Percentiles rank a stretch among this genome's conserved stretches.
Conservation (phyloP, 2,329 filamentous ascomycete genomes). For the Fusarium sp. region DNA sequence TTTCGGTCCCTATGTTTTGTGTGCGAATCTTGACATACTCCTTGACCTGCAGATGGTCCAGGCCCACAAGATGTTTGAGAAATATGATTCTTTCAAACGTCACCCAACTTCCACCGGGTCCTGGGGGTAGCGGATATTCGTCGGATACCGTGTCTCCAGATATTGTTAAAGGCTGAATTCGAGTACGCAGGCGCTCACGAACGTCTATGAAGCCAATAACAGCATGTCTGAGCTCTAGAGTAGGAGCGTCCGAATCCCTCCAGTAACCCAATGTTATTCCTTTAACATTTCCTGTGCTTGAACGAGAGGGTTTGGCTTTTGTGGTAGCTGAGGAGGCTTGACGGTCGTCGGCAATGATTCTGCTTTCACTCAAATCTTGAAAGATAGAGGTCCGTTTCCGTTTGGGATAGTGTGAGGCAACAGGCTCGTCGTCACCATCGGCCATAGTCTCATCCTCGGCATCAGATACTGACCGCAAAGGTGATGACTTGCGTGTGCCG, state of each 20-base stretch:
- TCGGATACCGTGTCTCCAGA: conserved; percentile 61
- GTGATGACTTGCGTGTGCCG: conserved; percentile 53
- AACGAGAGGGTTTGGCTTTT: conserved; percentile 49
- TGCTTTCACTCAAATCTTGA: conserved; percentile 62
- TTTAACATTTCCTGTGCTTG: conserved; percentile 55
- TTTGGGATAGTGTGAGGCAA: conserved; percentile 62
- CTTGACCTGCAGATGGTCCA: conserved; percentile 70
- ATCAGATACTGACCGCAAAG: conserved; percentile 49
- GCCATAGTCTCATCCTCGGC: conserved; percentile 60
- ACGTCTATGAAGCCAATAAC: conserved; percentile 74
- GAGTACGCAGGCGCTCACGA: conserved; percentile 69
- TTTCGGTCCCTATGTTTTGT: conserved; percentile 55
- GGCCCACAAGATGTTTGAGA: conserved; percentile 65
- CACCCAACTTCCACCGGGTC: conserved; percentile 73
- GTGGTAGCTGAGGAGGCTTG: conserved; percentile 32
- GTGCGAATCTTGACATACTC: conserved; percentile 70
- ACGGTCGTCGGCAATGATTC: conserved; percentile 54
- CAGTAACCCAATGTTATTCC: conserved; percentile 68
- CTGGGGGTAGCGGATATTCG: conserved; percentile 64
- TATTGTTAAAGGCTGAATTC: conserved; percentile 65
- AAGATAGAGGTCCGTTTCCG: conserved; percentile 67
- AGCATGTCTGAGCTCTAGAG: conserved; percentile 64
- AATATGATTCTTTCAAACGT: conserved; percentile 72
- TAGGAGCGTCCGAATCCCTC: conserved; percentile 67
- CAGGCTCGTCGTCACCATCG: conserved; percentile 56